Base-by-base conservation (phyloP, 2,329 filamentous ascomycete species). In the Fusarium verrucosum region DNA sequence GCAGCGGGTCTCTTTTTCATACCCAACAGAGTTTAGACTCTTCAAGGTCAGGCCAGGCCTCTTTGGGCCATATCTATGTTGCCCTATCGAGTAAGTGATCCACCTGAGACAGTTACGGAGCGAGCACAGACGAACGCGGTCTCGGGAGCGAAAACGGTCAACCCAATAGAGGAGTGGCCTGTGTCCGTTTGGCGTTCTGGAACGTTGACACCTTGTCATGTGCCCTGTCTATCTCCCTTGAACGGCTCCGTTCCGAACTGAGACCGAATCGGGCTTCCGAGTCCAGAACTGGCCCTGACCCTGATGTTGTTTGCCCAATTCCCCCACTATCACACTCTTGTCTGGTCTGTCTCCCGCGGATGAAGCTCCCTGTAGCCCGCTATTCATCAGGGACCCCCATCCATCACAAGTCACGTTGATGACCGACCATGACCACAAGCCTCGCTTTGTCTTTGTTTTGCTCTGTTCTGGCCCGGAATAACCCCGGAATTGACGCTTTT, bases 381-480 rank as follows among this genome's bases (percentile, higher is more conserved):
- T 60, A 55, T 57, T 66, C 62, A 64, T 55, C 64, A 69, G 56
- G 56, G 52, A 66, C 65, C 49, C 58, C 54, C n/a, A n/a, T n/a
- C 68, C 65, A 70, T 70, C 59, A 55, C 65, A 59, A 66, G 66
- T 68, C 66, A 68, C 61, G 68, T 60, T 70, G 59, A 44, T 49
- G 45, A 58, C 40, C 61, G 68, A 58, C 69, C 56, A 44, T 49
- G 45, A 58, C 40, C 51, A 61, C 50, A 65, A 58, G 66, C 68
- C 69, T 69, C 46, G 60, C 60, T 57, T 54, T 58, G 44, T 64
- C 68, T 67, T 69, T 44, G 60, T 58, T 57, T 54, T 58, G 44
- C 62, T 47, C 66, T 64, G 58, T 68, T 58, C 68, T 66, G 49
- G 64, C 57, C 61, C 68, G 55, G 56, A 54, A 50, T 47, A 62